These are phyloP conservation scores for Effrenium voratum DNA, from an alignment of 73 alveolate genomes.

Conservation along the genomic window DNA sequence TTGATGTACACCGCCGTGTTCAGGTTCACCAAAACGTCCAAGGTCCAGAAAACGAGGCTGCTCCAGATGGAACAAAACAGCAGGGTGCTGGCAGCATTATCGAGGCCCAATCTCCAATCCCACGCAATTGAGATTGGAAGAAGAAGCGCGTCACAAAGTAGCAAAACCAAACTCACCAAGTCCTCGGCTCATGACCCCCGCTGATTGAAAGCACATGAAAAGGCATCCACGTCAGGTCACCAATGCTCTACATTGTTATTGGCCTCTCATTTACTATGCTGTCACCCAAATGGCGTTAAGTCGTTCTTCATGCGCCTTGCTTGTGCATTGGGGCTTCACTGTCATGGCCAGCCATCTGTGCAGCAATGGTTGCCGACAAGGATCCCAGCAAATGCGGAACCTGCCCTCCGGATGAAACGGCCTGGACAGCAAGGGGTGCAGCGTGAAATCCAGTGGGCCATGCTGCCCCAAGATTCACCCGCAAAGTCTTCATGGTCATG, in stretches of 20 bases:
- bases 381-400: conserved; percentile 82
- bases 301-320: too few species aligned
- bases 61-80: conserved; percentile 12
- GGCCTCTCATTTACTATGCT: too few species aligned
- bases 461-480: too few species aligned
- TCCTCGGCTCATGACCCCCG: background rate
- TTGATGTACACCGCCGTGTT: conserved; percentile 70
- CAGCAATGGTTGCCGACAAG: conserved; percentile 2
- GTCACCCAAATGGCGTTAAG: too few species aligned
- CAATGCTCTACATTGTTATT: too few species aligned
- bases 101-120: conserved; percentile 22
- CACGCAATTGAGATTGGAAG: conserved; percentile 47
- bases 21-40: conserved; percentile 61
- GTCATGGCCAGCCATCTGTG: too few species aligned
- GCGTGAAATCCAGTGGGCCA: background rate
- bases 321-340: too few species aligned
- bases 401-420: conserved; percentile 71
- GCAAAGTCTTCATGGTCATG: too few species aligned
- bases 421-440: background rate
- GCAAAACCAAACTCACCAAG: conserved; percentile 31
- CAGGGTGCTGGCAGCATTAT: background rate
- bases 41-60: conserved; percentile 30
- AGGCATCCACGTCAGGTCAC: too few species aligned
- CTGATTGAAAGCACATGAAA: too few species aligned
- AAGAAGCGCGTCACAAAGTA: conserved; percentile 8